Evolutionary conservation across 2,329 filamentous ascomycete genomes (phyloP).

Genomic region (Botrytis sinoallii): DNA sequence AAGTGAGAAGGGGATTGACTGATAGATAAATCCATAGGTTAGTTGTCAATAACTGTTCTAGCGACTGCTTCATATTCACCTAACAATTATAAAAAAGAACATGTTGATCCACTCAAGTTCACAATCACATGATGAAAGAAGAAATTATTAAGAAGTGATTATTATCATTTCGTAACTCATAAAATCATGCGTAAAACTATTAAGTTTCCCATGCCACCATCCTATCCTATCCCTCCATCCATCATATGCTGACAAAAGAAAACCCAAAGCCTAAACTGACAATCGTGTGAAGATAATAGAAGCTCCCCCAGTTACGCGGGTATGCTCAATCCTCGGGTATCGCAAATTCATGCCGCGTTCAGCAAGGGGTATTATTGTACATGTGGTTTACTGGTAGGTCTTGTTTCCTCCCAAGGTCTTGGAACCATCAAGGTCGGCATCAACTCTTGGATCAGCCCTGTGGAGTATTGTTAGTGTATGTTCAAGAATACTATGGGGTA

Average conservation of each 20-base stretch:
- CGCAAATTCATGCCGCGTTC: not conserved
- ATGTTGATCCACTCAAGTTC: not conserved
- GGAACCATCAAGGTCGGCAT: conserved; percentile 53
- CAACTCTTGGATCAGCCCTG: conserved; percentile 51
- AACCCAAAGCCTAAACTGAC: not conserved
- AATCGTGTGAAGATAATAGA: conserved; percentile 14
- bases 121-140: not conserved
- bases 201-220: not conserved
- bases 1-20: not conserved
- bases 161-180: conserved; percentile 13
- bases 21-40: no score
- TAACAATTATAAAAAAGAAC: not conserved
- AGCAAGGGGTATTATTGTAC: not conserved
- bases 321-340: conserved; percentile 15
- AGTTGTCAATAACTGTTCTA: not conserved
- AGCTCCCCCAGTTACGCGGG: conserved; percentile 2
- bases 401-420: conserved; percentile 55
- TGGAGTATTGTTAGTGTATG: conserved; percentile 29
- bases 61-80: not conserved
- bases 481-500: not conserved
- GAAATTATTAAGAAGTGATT: not conserved
- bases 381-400: conserved; percentile 39
- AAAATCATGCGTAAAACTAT: not conserved
- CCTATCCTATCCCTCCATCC: not conserved
- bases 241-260: not conserved